phyloP scores from a whole-genome alignment of 2,329 filamentous ascomycete species.

The Aspergillus viridinutans region DNA sequence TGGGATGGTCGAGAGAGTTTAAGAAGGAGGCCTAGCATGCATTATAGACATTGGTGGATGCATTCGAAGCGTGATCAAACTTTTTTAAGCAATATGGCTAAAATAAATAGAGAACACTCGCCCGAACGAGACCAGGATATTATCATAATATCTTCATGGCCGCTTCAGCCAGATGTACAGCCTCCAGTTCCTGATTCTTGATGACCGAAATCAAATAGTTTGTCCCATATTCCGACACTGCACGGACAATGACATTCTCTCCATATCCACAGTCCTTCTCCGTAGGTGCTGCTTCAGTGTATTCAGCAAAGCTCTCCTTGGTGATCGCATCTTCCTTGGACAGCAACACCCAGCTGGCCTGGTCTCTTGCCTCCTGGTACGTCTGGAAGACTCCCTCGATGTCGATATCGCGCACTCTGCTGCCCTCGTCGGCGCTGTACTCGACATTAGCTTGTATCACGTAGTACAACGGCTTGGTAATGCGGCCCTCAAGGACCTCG shows the following conservation, averaged over 20 bases:
- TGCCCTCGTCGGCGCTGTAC: slow-evolving; percentile 18
- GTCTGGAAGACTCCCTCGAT: slow-evolving; percentile 20
- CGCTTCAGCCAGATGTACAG: slow-evolving; percentile 22
- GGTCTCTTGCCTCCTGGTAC: slow-evolving; percentile 22
- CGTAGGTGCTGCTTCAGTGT: slow-evolving; percentile 20
- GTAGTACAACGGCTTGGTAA: slow-evolving; percentile 22
- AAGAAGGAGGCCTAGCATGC: background rate
- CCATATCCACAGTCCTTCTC: slow-evolving; percentile 28
- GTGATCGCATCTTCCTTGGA: slow-evolving; percentile 14
- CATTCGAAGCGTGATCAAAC: background rate
- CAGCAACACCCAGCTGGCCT: slow-evolving; percentile 18
- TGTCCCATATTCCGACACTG: slow-evolving; percentile 20
- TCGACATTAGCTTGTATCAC: slow-evolving; percentile 22
- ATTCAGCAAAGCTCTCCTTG: slow-evolving; percentile 23
- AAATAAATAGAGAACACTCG: background rate
- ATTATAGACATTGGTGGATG: background rate
- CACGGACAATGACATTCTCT: slow-evolving; percentile 30
- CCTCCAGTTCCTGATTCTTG: slow-evolving; percentile 23
- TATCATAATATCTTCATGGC: slow-evolving; percentile 7
- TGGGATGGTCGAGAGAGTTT: slow-evolving; percentile 23
- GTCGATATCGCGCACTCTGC: slow-evolving; percentile 13
- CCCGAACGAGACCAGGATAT: background rate
- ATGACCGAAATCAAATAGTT: slow-evolving; percentile 27
- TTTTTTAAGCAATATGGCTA: background rate
- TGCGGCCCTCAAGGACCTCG: slow-evolving; percentile 18